Conservation (phyloP, 108 stramenopile species). For the Cyclotella atomus region DNA sequence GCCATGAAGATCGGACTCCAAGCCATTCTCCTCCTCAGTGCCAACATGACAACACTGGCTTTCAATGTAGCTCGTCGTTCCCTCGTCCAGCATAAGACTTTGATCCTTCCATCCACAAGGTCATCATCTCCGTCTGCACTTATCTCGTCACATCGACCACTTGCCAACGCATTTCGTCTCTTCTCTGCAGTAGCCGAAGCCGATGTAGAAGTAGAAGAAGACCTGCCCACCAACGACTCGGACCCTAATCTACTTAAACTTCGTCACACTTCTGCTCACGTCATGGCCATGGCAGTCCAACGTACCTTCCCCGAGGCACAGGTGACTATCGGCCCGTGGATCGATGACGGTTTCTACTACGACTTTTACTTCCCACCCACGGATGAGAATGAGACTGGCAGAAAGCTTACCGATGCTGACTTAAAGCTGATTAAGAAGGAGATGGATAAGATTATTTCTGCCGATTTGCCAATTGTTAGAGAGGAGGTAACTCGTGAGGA, state of each 20-base stretch:
- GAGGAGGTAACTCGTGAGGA: conserved; percentile 94
- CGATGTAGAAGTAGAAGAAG: conserved; percentile 6
- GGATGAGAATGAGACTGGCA: conserved; percentile 61
- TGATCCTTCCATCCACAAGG: not conserved
- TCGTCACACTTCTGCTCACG: conserved; percentile 96
- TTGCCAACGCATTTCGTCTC: not conserved
- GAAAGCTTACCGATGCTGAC: conserved; percentile 85
- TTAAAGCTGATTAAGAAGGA: conserved; percentile 93
- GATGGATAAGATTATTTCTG: conserved; percentile 95
- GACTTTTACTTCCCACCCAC: conserved; percentile 93
- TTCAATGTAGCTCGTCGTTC: not conserved
- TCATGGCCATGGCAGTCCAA: conserved; percentile 99
- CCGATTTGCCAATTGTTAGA: conserved; percentile 83
- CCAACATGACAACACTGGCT: conserved; percentile 7
- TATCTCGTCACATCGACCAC: not conserved
- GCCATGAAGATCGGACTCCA: conserved; percentile 7
- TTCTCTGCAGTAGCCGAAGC: conserved; percentile 3
- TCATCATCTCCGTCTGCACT: not conserved
- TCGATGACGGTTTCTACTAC: conserved; percentile 98
- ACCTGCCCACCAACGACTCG: conserved; percentile 95
- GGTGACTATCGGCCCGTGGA: conserved; percentile 98
- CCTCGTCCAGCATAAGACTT: not conserved
- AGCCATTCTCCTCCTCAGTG: not conserved
- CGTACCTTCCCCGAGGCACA: conserved; percentile 90
- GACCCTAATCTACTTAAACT: conserved; percentile 86